A percentile compares a stretch with the other conserved stretches of the same genome.
Conservation (phyloP, 352 stramenopile genomes). For the Pythium sp. region DNA sequence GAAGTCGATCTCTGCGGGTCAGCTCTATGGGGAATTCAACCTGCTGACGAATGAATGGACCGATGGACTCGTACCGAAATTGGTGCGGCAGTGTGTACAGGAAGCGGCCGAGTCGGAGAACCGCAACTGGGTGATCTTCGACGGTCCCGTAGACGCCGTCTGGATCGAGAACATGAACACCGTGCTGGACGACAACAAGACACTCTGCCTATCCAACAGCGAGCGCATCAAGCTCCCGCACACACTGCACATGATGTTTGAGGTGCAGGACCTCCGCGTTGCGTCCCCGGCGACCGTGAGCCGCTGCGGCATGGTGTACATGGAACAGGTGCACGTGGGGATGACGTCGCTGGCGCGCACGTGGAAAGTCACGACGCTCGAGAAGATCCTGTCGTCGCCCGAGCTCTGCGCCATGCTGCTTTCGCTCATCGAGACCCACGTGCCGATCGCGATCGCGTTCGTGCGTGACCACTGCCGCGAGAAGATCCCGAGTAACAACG, state of each 20-base stretch:
- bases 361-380: conserved; percentile 75
- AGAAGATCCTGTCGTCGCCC: conserved; percentile 48
- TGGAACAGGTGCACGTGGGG: conserved; percentile 88
- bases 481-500: conserved; percentile 86
- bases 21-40: conserved; percentile 95
- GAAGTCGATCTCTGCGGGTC: conserved; percentile 95
- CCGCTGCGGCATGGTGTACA: conserved; percentile 91
- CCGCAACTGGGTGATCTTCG: conserved; percentile 91
- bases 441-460: conserved; percentile 82
- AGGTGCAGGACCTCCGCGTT: conserved; percentile 88
- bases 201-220: conserved; percentile 81
- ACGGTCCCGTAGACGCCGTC: conserved; percentile 88
- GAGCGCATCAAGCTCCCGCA: conserved; percentile 86
- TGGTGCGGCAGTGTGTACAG: conserved; percentile 88
- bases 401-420: conserved; percentile 72
- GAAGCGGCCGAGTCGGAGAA: conserved; percentile 77
- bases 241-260: conserved; percentile 92
- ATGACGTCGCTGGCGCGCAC: conserved; percentile 68
- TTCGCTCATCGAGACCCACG: conserved; percentile 76
- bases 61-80: conserved; percentile 90
- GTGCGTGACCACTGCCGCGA: conserved; percentile 88
- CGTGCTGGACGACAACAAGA: conserved; percentile 89
- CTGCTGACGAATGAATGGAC: conserved; percentile 94
- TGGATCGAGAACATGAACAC: conserved; percentile 95
- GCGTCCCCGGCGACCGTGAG: conserved; percentile 88